phyloP scores from a whole-genome alignment of 768 basidiomycete species.

The Daedaleopsis nitida region DNA sequence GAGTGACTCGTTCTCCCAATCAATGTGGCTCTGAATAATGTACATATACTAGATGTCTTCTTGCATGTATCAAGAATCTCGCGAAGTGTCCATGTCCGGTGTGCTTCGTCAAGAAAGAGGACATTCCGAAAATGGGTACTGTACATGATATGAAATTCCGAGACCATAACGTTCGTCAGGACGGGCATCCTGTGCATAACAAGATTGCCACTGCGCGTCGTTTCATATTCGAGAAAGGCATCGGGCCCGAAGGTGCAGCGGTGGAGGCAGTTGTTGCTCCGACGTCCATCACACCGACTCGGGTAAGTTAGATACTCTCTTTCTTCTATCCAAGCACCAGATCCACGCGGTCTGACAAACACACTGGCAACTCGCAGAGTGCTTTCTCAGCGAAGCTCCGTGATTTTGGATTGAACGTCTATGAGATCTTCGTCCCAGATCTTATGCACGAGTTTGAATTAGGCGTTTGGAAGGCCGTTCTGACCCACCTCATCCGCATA shows the following conservation, averaged over 20 bases:
- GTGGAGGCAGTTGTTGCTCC: background rate
- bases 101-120: background rate
- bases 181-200: background rate
- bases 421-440: slow-evolving; percentile 31
- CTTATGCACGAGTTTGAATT: slow-evolving; percentile 38
- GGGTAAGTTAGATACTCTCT: background rate
- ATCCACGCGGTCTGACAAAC: slow-evolving; percentile 23
- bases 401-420: slow-evolving; percentile 28
- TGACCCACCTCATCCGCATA: slow-evolving; percentile 31
- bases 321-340: background rate
- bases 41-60: too few species aligned
- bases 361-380: slow-evolving; percentile 38
- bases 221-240: background rate
- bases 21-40: background rate
- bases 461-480: slow-evolving; percentile 34
- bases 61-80: slow-evolving; percentile 31
- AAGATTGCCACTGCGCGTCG: background rate
- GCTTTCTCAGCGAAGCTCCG: slow-evolving; percentile 31
- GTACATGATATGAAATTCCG: background rate
- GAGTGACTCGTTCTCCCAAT: slow-evolving; percentile 1
- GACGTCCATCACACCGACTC: background rate
- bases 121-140: background rate
- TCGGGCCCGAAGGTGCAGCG: background rate
- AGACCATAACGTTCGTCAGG: background rate
- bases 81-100: slow-evolving; percentile 2